phyloP scores from a whole-genome alignment of 306 rosid species.

The Malus sylvestris region DNA sequence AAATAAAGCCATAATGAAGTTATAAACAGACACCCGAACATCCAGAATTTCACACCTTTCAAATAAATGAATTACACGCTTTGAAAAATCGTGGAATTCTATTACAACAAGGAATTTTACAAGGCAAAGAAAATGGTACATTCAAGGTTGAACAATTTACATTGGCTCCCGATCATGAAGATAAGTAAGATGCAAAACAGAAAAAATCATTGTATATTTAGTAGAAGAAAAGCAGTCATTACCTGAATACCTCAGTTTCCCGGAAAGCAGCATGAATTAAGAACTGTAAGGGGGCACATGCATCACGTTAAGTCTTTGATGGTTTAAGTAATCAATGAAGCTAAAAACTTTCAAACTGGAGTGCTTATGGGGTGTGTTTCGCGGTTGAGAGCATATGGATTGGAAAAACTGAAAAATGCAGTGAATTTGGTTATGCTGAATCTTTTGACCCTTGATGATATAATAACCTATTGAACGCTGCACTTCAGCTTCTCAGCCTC shows the following conservation, averaged over 20 bases:
- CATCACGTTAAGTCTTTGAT: neutral
- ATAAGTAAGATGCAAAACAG: neutral
- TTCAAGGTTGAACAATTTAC: neutral
- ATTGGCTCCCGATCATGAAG: neutral
- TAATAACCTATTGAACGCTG: constrained; percentile 23
- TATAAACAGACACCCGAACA: neutral
- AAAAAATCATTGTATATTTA: neutral
- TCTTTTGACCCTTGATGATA: no score
- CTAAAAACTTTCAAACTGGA: neutral
- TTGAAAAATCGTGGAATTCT: neutral
- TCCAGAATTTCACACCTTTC: neutral
- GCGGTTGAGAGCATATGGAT: no score
- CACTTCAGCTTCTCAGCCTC: constrained; percentile 47
- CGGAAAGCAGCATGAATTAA: neutral
- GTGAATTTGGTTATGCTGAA: neutral
- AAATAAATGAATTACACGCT: neutral
- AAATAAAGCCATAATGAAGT: neutral
- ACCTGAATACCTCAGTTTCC: neutral
- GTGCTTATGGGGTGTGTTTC: neutral
- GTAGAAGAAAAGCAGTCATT: no score
- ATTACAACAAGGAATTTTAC: neutral
- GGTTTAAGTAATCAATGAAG: constrained; percentile 4
- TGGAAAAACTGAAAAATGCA: neutral
- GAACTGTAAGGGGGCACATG: no score
- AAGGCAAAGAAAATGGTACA: neutral